Evolutionary conservation across 2,329 filamentous ascomycete genomes (phyloP), one percentile per base, ranked within the genome.

Genomic region (Botrytis sinoallii): DNA sequence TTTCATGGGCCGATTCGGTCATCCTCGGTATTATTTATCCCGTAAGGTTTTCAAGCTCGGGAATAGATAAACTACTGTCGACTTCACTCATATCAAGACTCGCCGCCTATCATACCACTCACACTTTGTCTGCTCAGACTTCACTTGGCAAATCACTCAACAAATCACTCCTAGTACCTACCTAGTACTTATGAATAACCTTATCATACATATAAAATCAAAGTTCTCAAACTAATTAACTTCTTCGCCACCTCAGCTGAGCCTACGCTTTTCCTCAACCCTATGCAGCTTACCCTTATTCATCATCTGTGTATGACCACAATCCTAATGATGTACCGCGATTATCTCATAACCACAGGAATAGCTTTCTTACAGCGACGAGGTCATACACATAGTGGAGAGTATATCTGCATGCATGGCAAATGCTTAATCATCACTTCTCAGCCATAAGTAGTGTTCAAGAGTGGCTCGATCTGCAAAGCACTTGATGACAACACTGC

Each of bases 1-100:
- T 68, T 25, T 3, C 44, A 38, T 25, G 32, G 12, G 44, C 35
- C 35, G 7, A n/a, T 12, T 68, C 18, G 12, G 25, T 29, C 9
- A 10, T 55, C 16, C 65, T 57, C 65, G 65, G 65, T n/a, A 22
- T 38, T 9, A 14, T 57, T 35, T 68, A 40, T 40, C 46, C n/a
- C 52, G 48, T 38, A 22, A 32, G 35, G 48, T 22, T 42, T 40
- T 18, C 6, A 48, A 16, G 25, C 29, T 68, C 35, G 35, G 35
- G 8, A 57, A 10, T 22, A 5, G 65, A 16, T 68, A 14, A 38
- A 42, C 10, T 20, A 29, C 8, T 8, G 16, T 57, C 46, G 46
- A 55, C 65, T 9, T 68, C 65, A 57, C 65, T 68, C 35, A 68
- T 57, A 42, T 57, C 25, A 68, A 55, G 35, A 42, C 65, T 55